Evolutionary conservation across 1,139 yeast species (phyloP), one percentile per base, ranked within the genome.

Genomic region (Saccharomyces hybrid): DNA sequence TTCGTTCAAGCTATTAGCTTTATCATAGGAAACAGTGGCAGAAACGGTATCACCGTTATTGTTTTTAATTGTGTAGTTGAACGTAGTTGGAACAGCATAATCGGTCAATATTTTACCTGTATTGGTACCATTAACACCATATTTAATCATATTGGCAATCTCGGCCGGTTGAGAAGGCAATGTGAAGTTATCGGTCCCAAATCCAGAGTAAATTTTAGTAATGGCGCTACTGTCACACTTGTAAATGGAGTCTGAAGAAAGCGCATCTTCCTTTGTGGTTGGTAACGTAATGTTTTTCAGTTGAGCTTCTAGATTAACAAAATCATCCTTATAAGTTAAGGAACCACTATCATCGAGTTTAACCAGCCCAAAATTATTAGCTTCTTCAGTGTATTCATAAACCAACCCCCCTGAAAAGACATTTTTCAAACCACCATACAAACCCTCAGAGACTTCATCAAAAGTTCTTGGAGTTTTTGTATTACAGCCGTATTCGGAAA

Each of bases 401-500:
- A 85, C 85, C 56, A 87, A 75, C 25, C 95, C 95, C 62, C 95
- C 95, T 67, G 88, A 85, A 60, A 84, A 75, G 2, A 81, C 74
- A 55, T 76, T 68, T 49, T 78, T 65, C 69, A 84, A 73, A 2
- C 80, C 79, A 56, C 71, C 75, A 62, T 76, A 84, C 46, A 82
- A 66, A 49, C 82, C 83, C 48, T 78, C 78, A 65, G 85, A 82
- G 64, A 79, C 93, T 80, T 82, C 95, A 56, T 79, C 78, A 69
- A 85, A 84, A 54, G 81, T 76, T 76, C 91, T 80, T 65, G 90
- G 89, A 31, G 73, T 60, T 16, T 74, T 74, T n/a, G 70, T 75
- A 67, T 82, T 84, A 71, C 90, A 85, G 59, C 91, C 91, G 66
- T 83, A 90, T 73, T 91, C 98, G 20, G 96, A 86, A 71, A 90